Evolutionary conservation across 345 rosid genomes (phyloP), one percentile per base, ranked within the genome.

Genomic region (Salix koriyanagi): DNA sequence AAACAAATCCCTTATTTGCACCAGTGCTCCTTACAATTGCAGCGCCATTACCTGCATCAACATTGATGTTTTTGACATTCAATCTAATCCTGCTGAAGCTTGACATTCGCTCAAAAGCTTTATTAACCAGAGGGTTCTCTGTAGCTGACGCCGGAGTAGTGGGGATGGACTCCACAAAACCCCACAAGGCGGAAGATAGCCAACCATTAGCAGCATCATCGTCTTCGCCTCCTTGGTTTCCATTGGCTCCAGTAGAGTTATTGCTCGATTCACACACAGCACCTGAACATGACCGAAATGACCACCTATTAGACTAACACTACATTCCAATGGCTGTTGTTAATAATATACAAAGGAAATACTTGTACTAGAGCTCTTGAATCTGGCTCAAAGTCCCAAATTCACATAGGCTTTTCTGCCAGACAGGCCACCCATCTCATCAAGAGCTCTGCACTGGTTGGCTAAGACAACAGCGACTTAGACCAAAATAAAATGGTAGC

Each of bases 141-240:
- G 94, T 73, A 41, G 99, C 99, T 36, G 90, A 88, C 30, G 97
- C 99, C 2, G 99, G 99, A 58, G 85, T 84, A 4, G 97, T 71
- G 30, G 97, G 99, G 79, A 95, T 90, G 1, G 97, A 89, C 67
- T 95, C 99, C 76, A 95, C 88, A 79, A 90, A 89, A 19, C 82
- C 25, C 97, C 97, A 92, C 78, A 95, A 2, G 28, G 88, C 81
- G 48, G 93, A 91, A 74, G 97, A 84, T 71, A 91, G 58, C 89
- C 83, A 73, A 78, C 92, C 84, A 32, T 84, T 54, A 76, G 82
- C 78, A 41, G 13, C 86, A 48, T n/a, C 87, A 42, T 67, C 84
- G 26, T 71, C 85, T 58, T 71, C 69, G 18, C 74, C 79, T 46
- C 64, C 78, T 80, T 79, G 87, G 71, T 79, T 83, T 76, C 64